Evolutionary conservation across 2,329 filamentous ascomycete species (phyloP), one percentile per base, ranked within the genome.

Genomic region (Aspergillus sp.): DNA sequence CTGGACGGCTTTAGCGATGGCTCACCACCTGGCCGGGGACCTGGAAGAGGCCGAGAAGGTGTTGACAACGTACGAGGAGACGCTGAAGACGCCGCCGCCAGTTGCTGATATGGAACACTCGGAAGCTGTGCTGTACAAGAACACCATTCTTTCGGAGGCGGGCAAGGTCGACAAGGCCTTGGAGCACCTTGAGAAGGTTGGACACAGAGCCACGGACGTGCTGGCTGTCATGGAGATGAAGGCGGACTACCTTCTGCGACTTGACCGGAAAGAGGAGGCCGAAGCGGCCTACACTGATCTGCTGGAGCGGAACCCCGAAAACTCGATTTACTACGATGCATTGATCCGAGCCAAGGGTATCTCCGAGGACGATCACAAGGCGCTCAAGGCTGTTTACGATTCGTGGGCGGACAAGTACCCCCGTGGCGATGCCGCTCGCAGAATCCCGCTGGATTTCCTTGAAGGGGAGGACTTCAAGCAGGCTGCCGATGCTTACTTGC

Each of bases 1-100:
- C 71, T 98, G 94, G 94, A 97, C 93, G 4, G 93, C 89, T n/a
- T 74, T 98, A 51, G 93, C 93, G 37, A 86, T 97, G 49, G 93
- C 91, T 32, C 83, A 95, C 65, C 93, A 98, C 62, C 77, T 98
- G 45, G 80, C 84, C n/a, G 93, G 91, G 1, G 87, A 95, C 63
- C 76, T 93, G 52, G 72, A 78, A 41, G 86, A 93, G 60, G 94
- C 93, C 25, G 93, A 98, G 73, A 89, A 90, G 60, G 87, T 95
- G 37, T 74, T 98, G 59, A 88, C 83, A 42, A 94, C 86, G 13
- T 98, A 91, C 68, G 93, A 98, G 70, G 89, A 93, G 53, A 97
- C 91, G 0, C 69, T 98, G 54, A 96, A 95, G 73, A 79, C 80
- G 10, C 80, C 84, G 7, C 89, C 90, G 1, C 79, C 83, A 10